phyloP scores from a whole-genome alignment of 805 yeast genomes.

The Saturnispora sekii region DNA sequence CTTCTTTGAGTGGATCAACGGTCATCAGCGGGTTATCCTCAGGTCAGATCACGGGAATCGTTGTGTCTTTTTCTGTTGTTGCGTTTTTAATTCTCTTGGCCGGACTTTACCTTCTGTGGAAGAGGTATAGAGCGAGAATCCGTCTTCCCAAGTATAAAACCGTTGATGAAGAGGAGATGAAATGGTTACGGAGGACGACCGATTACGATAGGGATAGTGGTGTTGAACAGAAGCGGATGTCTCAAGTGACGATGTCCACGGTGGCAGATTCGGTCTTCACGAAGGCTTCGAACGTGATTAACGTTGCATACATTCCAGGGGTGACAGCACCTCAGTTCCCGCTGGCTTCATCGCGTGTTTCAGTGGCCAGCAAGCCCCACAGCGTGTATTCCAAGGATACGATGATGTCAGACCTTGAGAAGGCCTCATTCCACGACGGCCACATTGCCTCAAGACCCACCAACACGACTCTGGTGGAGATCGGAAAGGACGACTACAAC shows the following conservation, averaged over 20 bases:
- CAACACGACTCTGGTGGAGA: slow-evolving; percentile 19
- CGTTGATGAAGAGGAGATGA: slow-evolving; percentile 19
- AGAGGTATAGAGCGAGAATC: slow-evolving; percentile 32
- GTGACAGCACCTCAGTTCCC: slow-evolving; percentile 43
- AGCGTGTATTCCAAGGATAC: slow-evolving; percentile 27
- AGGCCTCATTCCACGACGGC: slow-evolving; percentile 27
- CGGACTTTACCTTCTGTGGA: slow-evolving; percentile 33
- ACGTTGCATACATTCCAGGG: slow-evolving; percentile 92
- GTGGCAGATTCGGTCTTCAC: slow-evolving; percentile 58
- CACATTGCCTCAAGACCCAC: slow-evolving; percentile 23
- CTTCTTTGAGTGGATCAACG: slow-evolving; percentile 10
- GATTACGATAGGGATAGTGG: slow-evolving; percentile 19
- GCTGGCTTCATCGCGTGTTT: slow-evolving; percentile 21
- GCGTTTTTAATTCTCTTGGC: slow-evolving; percentile 30
- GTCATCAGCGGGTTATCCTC: slow-evolving; percentile 13
- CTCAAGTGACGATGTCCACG: slow-evolving; percentile 25
- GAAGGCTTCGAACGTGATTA: slow-evolving; percentile 78
- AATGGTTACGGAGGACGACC: not conserved
- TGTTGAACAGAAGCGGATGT: slow-evolving; percentile 17
- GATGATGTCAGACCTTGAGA: slow-evolving; percentile 25
- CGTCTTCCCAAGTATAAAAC: slow-evolving; percentile 18
- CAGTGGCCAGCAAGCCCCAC: slow-evolving; percentile 16
- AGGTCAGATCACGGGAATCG: slow-evolving; percentile 46
- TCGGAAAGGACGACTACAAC: slow-evolving; percentile 22
- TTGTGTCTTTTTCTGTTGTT: slow-evolving; percentile 67